Percentiles rank a stretch among this genome's conserved stretches.
phyloP scores from a whole-genome alignment of 768 basidiomycete genomes.

The Porpolomopsis calyptriformis region DNA sequence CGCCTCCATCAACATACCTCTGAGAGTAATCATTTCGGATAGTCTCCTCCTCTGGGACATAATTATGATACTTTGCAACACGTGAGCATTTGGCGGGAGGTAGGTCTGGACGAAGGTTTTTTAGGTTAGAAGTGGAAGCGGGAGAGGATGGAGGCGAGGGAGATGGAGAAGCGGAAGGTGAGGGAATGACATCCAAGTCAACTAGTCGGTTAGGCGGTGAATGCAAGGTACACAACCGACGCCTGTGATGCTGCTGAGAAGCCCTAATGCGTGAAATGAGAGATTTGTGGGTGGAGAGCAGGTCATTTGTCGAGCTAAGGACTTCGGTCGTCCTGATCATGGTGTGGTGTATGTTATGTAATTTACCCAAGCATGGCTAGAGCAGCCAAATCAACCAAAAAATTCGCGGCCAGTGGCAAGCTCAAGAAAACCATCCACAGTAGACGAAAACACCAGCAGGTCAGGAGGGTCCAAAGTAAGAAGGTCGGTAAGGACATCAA shows the following conservation, averaged over 20 bases:
- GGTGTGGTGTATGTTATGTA: neutral
- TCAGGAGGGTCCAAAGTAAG: slow-evolving; percentile 59
- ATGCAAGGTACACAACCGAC: slow-evolving; percentile 42
- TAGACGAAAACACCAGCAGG: slow-evolving; percentile 70
- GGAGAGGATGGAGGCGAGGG: slow-evolving; percentile 42
- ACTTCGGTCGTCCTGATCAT: slow-evolving; percentile 30
- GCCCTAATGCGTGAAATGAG: slow-evolving; percentile 46
- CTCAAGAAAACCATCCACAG: slow-evolving; percentile 80
- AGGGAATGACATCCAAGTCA: slow-evolving; percentile 46
- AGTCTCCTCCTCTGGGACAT: slow-evolving; percentile 90
- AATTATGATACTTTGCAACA: slow-evolving; percentile 61
- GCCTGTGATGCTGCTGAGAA: slow-evolving; percentile 46
- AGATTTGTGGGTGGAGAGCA: slow-evolving; percentile 50
- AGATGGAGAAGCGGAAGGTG: slow-evolving; percentile 45
- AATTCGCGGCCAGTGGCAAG: slow-evolving; percentile 81
- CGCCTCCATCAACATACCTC: slow-evolving; percentile 81
- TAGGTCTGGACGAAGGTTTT: slow-evolving; percentile 28
- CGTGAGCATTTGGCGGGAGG: slow-evolving; percentile 70
- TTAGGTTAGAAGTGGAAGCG: slow-evolving; percentile 19
- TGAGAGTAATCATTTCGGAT: slow-evolving; percentile 93
- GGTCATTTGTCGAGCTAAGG: slow-evolving; percentile 51
- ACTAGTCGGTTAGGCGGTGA: slow-evolving; percentile 48
- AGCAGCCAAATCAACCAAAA: slow-evolving; percentile 70
- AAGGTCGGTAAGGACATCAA: slow-evolving; percentile 31
- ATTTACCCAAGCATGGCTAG: slow-evolving; percentile 26